Conservation (phyloP, 148 eudicot species). For the Gaultheria prostrata region DNA sequence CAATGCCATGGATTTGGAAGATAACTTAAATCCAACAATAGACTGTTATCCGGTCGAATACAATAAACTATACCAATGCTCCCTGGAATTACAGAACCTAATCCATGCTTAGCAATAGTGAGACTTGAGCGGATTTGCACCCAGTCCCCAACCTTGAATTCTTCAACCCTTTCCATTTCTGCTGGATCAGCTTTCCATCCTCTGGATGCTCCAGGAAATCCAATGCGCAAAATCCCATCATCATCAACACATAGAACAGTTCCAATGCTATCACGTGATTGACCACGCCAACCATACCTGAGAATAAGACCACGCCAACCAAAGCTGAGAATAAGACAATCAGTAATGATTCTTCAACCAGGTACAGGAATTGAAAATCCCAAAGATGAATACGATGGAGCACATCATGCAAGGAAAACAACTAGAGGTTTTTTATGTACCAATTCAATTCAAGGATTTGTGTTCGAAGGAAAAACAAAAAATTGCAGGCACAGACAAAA, state of each 20-base stretch:
- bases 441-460: background rate
- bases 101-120: slow-evolving; percentile 91
- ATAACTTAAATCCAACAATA: slow-evolving; percentile 81
- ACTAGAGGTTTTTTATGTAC: background rate
- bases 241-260: slow-evolving; percentile 98
- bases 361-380: background rate
- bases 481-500: background rate
- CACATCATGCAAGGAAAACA: background rate
- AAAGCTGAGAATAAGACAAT: slow-evolving; percentile 49
- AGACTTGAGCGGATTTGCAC: slow-evolving; percentile 94
- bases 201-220: slow-evolving; percentile 99
- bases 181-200: slow-evolving; percentile 99
- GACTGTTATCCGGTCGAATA: slow-evolving; percentile 88
- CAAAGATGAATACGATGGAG: background rate
- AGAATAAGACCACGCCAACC: slow-evolving; percentile 69
- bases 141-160: slow-evolving; percentile 98
- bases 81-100: slow-evolving; percentile 95
- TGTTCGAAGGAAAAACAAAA: background rate
- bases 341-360: background rate
- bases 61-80: slow-evolving; percentile 95
- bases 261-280: slow-evolving; percentile 88
- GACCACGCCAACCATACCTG: slow-evolving; percentile 96
- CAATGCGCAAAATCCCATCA: slow-evolving; percentile 97
- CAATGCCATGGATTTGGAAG: slow-evolving; percentile 98
- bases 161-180: slow-evolving; percentile 98